Evolutionary conservation across 768 basidiomycete species (phyloP).

Genomic region (Hypsizygus marmoreus): DNA sequence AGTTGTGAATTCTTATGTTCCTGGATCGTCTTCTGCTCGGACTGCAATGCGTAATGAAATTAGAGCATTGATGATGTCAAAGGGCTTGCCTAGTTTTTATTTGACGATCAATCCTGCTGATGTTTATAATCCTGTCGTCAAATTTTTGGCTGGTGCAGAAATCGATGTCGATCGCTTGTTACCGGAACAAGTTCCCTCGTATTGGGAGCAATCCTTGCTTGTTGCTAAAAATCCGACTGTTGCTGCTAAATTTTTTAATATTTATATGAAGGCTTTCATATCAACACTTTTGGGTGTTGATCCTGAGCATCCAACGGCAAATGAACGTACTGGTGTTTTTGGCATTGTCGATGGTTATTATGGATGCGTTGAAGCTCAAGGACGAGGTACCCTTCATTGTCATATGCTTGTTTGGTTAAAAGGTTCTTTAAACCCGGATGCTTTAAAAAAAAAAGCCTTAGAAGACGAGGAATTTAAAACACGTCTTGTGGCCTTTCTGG

Average conservation of each 20-base stretch:
- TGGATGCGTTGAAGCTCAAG: constrained; percentile 34
- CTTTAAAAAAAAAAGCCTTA: constrained; percentile 7
- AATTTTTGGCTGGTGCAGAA: constrained; percentile 35
- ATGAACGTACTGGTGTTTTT: constrained; percentile 4
- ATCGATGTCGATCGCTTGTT: constrained; percentile 35
- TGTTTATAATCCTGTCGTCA: constrained; percentile 40
- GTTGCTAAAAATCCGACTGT: constrained; percentile 41
- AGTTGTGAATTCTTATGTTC: constrained; percentile 17
- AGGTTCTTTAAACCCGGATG: constrained; percentile 28
- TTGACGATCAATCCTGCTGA: constrained; percentile 48
- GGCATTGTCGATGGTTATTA: constrained; percentile 26
- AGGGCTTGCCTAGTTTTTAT: constrained; percentile 40
- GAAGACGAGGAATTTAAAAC: constrained; percentile 18
- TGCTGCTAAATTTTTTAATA: constrained; percentile 42
- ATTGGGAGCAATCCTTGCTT: constrained; percentile 28
- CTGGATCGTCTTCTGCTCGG: constrained; percentile 30
- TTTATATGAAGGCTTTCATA: constrained; percentile 39
- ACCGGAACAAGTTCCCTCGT: constrained; percentile 25
- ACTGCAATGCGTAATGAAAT: constrained; percentile 38
- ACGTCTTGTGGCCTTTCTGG: constrained; percentile 23
- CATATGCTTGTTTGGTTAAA: constrained; percentile 37
- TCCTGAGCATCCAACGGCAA: too few relatives aligned
- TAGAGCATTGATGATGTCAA: constrained; percentile 28
- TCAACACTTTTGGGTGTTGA: constrained; percentile 25
- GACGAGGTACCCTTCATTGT: constrained; percentile 33